Percentiles rank a stretch among this genome's conserved stretches.
phyloP scores from a whole-genome alignment of 2,329 filamentous ascomycete species.

The Chalaropsis ovoidea region DNA sequence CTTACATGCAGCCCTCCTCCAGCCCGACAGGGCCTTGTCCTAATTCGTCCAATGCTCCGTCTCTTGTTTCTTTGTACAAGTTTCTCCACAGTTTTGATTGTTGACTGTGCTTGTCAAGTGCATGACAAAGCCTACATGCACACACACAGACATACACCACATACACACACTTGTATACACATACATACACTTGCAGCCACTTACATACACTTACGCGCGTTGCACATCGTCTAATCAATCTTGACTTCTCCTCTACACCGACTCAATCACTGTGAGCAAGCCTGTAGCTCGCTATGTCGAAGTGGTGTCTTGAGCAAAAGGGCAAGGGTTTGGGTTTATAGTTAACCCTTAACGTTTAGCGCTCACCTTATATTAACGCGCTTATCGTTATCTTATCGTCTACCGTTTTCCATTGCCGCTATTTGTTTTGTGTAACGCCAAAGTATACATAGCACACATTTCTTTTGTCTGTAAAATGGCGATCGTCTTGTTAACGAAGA shows the following conservation, averaged over 20 bases:
- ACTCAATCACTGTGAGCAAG: background rate
- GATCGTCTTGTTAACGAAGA: background rate
- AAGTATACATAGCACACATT: no score
- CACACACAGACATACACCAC: background rate
- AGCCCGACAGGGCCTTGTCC: background rate
- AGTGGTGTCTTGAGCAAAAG: no score
- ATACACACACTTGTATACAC: background rate
- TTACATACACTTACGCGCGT: background rate
- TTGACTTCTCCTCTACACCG: background rate
- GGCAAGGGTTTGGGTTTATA: no score
- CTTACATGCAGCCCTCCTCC: background rate
- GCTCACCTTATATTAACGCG: no score
- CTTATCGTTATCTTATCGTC: no score
- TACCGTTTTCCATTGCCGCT: no score
- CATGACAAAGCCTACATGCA: background rate
- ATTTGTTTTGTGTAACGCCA: no score
- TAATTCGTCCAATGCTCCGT: conserved; percentile 12
- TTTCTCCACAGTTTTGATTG: background rate
- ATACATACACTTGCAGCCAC: background rate
- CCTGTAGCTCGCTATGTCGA: no score
- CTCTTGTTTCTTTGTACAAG: conserved; percentile 1
- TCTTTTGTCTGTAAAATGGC: background rate
- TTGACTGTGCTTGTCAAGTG: background rate
- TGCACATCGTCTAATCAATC: background rate
- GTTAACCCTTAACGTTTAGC: no score